phyloP scores from a whole-genome alignment of 805 yeast species.

The Osmozyma mogii region DNA sequence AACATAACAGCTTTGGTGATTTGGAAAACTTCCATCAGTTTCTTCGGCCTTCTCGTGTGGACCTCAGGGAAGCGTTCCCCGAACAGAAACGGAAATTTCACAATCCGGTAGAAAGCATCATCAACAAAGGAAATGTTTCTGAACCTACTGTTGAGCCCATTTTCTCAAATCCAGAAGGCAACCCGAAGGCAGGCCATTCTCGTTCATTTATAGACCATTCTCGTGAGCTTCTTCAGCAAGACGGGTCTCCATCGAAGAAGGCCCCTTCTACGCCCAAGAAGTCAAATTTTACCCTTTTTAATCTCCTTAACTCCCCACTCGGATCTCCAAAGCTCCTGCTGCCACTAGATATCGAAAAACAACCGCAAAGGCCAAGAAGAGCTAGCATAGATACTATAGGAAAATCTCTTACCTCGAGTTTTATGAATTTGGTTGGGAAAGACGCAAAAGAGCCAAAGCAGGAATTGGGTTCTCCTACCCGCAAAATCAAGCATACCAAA shows the following conservation, averaged over 20 bases:
- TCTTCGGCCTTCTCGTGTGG: slow-evolving; percentile 26
- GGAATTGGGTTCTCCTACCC: slow-evolving; percentile 15
- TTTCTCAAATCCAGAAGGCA: no score
- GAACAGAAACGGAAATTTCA: slow-evolving; percentile 5
- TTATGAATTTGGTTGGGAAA: slow-evolving; percentile 18
- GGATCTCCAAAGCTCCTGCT: slow-evolving; percentile 9
- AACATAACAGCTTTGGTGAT: no score
- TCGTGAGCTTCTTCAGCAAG: no score
- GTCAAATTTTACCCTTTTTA: slow-evolving; percentile 15
- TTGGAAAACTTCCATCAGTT: slow-evolving; percentile 16
- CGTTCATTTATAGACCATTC: no score
- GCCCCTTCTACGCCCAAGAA: slow-evolving; percentile 15
- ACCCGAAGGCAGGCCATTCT: no score
- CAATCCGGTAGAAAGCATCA: no score
- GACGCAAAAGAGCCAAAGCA: no score
- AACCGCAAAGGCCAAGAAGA: slow-evolving; percentile 9
- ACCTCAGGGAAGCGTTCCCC: slow-evolving; percentile 24
- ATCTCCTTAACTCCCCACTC: slow-evolving; percentile 12
- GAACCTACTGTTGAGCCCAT: no score
- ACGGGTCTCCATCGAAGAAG: no score
- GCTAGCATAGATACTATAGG: slow-evolving; percentile 16
- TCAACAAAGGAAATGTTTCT: no score
- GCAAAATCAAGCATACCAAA: slow-evolving; percentile 10
- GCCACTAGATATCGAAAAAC: slow-evolving; percentile 1
- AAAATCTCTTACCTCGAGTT: slow-evolving; percentile 24